Percentiles rank a stretch among this genome's conserved stretches.
Conservation (phyloP, 2,329 filamentous ascomycete genomes). For the Aspergillus sp. region DNA sequence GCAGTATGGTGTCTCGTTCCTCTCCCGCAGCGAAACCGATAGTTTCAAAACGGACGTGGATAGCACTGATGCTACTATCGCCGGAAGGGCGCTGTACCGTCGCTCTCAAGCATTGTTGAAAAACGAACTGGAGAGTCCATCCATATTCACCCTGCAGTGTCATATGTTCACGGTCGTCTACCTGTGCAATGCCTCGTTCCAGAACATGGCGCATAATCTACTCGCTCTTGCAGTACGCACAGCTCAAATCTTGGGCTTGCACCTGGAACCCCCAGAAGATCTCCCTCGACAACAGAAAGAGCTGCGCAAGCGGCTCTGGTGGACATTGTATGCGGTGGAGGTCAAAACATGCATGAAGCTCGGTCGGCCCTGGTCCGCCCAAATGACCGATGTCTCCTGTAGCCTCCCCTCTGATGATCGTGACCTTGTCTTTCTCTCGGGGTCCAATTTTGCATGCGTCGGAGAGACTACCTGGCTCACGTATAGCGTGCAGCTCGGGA, state of each 20-base stretch:
- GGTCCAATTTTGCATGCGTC: slow-evolving; percentile 15
- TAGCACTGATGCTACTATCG: slow-evolving; percentile 1
- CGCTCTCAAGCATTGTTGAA: neutral
- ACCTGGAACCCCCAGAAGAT: slow-evolving; percentile 40
- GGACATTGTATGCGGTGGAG: slow-evolving; percentile 52
- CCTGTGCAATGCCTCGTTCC: neutral
- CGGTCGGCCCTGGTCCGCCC: slow-evolving; percentile 18
- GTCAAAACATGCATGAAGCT: slow-evolving; percentile 35
- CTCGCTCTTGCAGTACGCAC: slow-evolving; percentile 17
- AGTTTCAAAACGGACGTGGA: slow-evolving; percentile 11
- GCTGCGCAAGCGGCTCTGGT: slow-evolving; percentile 54
- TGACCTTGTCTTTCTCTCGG: slow-evolving; percentile 3
- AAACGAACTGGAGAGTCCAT: neutral
- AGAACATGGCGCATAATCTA: neutral
- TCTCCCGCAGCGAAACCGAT: slow-evolving; percentile 8
- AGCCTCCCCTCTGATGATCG: neutral
- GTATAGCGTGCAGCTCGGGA: slow-evolving; percentile 11
- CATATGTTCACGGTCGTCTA: neutral
- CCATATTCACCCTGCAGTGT: neutral
- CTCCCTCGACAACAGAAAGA: slow-evolving; percentile 37
- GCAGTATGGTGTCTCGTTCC: slow-evolving; percentile 16
- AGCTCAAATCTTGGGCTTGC: slow-evolving; percentile 52
- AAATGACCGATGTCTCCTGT: slow-evolving; percentile 10
- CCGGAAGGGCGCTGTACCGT: neutral
- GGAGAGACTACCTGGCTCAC: slow-evolving; percentile 19